Base-by-base conservation (phyloP, 2,329 filamentous ascomycete genomes). In the Diaporthe amygdali region DNA sequence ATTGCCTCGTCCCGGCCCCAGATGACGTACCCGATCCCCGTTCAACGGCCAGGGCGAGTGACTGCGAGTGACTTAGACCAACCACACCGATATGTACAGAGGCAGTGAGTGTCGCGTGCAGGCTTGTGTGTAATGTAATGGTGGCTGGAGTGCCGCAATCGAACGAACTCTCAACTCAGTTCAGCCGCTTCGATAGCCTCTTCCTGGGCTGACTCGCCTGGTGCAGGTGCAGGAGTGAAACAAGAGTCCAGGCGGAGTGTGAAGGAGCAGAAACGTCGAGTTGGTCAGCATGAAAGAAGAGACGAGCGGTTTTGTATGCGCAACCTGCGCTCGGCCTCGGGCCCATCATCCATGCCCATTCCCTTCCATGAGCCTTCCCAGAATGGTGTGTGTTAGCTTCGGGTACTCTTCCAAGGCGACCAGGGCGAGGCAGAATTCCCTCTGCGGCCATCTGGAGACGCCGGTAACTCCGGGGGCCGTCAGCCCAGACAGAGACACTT, bases 311-410 rank as follows among this genome's bases (percentile, higher is more conserved):
- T 34, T 63, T 54, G 51, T 47, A 47, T 25, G 41, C 59, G 41
- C n/a, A 63, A 63, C 59, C 59, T 41, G 27, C 44, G 41, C 56
- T 63, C 56, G 56, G 56, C 47, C 56, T 63, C 56, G 56, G 56
- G 32, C 59, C 41, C 59, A 47, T 64, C 49, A 49, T 49, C 59
- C 59, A 64, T 49, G 59, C 25, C 25, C 59, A 63, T 41, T 8
- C 37, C 37, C 37, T 39, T 34, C 27, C 59, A 10, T 49, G n/a
- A 49, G 22, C 59, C 8, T 49, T 49, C 41, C 59, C 59, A 64
- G 41, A 64, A 49, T n/a, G n/a, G 41, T 27, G n/a, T 37, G 59
- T 27, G n/a, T 49, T 64, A 64, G 59, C 59, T 37, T 64, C 44
- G 59, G 41, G 10, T 25, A 32, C 32, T 34, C 25, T 41, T n/a